Evolutionary conservation across 2,329 filamentous ascomycete species (phyloP), one percentile per base, ranked within the genome.

Genomic region (Aspergillus jensenii): DNA sequence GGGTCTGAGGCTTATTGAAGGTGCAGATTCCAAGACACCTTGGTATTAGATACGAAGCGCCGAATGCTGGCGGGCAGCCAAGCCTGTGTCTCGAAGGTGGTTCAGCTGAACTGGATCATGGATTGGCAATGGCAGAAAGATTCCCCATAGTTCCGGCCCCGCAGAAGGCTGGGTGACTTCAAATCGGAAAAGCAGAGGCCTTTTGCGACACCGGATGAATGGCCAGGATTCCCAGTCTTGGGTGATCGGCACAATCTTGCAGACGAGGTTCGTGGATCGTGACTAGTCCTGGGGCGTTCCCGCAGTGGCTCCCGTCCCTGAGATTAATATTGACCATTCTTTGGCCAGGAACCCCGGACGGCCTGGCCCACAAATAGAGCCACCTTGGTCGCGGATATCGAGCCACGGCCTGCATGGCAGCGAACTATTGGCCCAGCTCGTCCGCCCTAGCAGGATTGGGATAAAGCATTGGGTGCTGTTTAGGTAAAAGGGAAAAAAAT

Each of bases 241-340:
- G 48, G 40, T 14, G 54, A 56, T 57, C 48, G 33, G 50, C 39
- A 19, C 27, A 48, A 58, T 50, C 56, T 58, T 43, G 50, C 45
- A 41, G 49, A 44, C 49, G 17, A 55, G 45, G 53, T 55, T 50
- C 46, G 45, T 44, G 27, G 9, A 31, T 11, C 27, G 27, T 31
- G 27, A 31, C 9, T 31, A 31, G 27, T 31, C 15, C 50, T 45
- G 54, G 43, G 48, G 4, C 46, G n/a, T 48, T 52, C 55, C 49
- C 49, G 35, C 44, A 43, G 37, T 58, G 49, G 50, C 49, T 39
- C 49, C 41, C 35, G 44, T 53, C 37, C 49, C 55, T 46, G 44
- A 58, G 49, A 58, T 49, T 46, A 37, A 58, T 43, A 58, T 49
- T 46, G 31, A 46, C 27, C 27, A 6, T 9, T 37, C 25, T n/a